These are phyloP conservation scores for Spathaspora sp. DNA, from an alignment of 1,139 yeast genomes.

Conservation along the genomic window DNA sequence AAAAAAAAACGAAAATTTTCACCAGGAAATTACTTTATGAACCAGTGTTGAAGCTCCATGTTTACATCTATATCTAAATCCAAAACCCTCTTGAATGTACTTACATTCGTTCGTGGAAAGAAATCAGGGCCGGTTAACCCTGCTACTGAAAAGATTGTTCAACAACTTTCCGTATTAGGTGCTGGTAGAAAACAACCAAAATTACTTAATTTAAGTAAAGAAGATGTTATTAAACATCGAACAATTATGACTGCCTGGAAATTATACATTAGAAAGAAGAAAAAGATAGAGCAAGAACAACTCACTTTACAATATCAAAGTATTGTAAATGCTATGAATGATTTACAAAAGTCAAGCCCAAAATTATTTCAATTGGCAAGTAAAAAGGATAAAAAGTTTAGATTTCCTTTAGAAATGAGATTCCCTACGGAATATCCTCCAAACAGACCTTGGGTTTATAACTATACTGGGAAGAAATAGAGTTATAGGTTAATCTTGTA, in stretches of 20 bases:
- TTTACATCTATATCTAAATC: background rate
- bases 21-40: background rate
- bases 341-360: constrained; percentile 51
- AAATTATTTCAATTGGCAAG: constrained; percentile 54
- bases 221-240: constrained; percentile 83
- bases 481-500: constrained; percentile 3
- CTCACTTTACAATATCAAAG: constrained; percentile 64
- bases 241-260: constrained; percentile 87
- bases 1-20: constrained; percentile 1
- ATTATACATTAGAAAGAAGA: constrained; percentile 51
- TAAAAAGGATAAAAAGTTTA: constrained; percentile 29
- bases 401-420: constrained; percentile 77
- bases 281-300: constrained; percentile 41
- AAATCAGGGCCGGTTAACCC: constrained; percentile 42
- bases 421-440: constrained; percentile 95
- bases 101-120: constrained; percentile 31
- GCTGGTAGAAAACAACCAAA: constrained; percentile 89
- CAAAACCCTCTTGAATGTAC: background rate
- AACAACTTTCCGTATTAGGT: constrained; percentile 80
- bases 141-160: constrained; percentile 63
- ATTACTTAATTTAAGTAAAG: constrained; percentile 69
- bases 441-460: constrained; percentile 74
- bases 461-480: constrained; percentile 32
- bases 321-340: constrained; percentile 73
- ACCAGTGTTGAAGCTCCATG: background rate